phyloP scores from a whole-genome alignment of 805 yeast species.

The Zygosaccharomyces rouxii region DNA sequence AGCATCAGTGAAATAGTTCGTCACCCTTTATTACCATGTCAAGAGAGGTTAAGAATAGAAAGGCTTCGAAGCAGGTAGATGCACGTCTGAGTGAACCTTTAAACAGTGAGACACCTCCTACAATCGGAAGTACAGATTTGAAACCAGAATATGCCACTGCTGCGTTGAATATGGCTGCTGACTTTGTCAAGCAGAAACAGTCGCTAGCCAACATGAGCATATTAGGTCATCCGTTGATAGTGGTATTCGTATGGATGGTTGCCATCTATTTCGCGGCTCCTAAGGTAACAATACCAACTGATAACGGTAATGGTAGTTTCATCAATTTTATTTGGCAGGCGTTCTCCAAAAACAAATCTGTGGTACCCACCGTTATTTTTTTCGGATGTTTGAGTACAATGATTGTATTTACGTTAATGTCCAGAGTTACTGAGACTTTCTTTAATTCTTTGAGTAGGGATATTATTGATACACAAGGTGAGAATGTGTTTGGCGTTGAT shows the following conservation, averaged over 20 bases:
- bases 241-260: constrained; percentile 24
- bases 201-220: constrained; percentile 43
- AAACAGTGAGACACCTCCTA: constrained; percentile 47
- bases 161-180: constrained; percentile 59
- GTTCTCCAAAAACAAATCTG: constrained; percentile 20
- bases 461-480: constrained; percentile 37
- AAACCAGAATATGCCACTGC: constrained; percentile 58
- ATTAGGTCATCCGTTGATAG: constrained; percentile 44
- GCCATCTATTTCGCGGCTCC: constrained; percentile 23
- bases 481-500: constrained; percentile 47
- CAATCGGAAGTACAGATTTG: constrained; percentile 46
- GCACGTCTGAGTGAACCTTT: constrained; percentile 53
- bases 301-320: constrained; percentile 17
- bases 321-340: constrained; percentile 24
- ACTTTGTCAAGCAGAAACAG: constrained; percentile 46
- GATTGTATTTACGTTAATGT: constrained; percentile 39
- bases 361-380: constrained; percentile 15
- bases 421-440: constrained; percentile 44
- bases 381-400: constrained; percentile 26
- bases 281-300: constrained; percentile 20
- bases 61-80: constrained; percentile 41
- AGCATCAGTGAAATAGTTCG: neutral
- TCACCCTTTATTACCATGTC: neutral
- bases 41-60: constrained; percentile 3
- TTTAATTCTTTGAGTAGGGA: constrained; percentile 41